Evolutionary conservation across 495 filamentous ascomycete species (phyloP).

Genomic region (Hypoxylon intermedium): DNA sequence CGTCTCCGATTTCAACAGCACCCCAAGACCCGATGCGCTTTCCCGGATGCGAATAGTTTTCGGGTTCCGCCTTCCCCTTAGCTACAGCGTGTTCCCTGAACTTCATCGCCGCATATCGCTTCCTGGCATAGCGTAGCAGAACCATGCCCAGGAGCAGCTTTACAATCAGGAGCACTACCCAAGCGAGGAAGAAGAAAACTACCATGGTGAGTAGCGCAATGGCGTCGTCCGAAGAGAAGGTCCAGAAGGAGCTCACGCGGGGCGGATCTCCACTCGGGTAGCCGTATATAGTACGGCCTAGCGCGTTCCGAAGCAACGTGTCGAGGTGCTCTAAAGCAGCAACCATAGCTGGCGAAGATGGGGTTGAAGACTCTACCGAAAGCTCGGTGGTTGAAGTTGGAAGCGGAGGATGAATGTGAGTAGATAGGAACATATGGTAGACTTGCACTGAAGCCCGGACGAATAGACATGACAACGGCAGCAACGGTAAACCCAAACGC

Average conservation of each 20-base stretch:
- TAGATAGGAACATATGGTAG: conserved; percentile 97
- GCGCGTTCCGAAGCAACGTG: conserved; percentile 72
- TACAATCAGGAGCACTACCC: conserved; percentile 76
- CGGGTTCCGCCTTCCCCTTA: conserved; percentile 54
- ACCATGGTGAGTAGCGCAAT: conserved; percentile 76
- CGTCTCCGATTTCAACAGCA: conserved; percentile 85
- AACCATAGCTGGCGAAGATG: conserved; percentile 70
- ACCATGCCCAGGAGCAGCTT: conserved; percentile 88
- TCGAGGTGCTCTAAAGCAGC: conserved; percentile 78
- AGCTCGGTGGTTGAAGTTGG: conserved; percentile 74
- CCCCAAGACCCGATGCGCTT: conserved; percentile 82
- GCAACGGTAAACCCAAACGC: conserved; percentile 87
- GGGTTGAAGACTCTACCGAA: conserved; percentile 55
- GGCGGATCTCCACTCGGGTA: conserved; percentile 46
- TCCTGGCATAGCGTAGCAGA: conserved; percentile 74
- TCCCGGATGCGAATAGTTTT: conserved; percentile 70
- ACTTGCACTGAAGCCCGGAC: conserved; percentile 94
- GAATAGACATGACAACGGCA: conserved; percentile 93
- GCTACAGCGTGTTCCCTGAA: conserved; percentile 62
- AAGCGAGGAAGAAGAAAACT: conserved; percentile 79
- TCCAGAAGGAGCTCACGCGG: conserved; percentile 42
- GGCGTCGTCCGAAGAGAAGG: conserved; percentile 65
- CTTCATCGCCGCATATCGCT: conserved; percentile 83
- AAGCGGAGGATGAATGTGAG: conserved; percentile 75
- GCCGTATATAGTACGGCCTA: conserved; percentile 71